Evolutionary conservation across 306 rosid genomes (phyloP), one percentile per base, ranked within the genome.

Genomic region (Pachyrhizus erosus): DNA sequence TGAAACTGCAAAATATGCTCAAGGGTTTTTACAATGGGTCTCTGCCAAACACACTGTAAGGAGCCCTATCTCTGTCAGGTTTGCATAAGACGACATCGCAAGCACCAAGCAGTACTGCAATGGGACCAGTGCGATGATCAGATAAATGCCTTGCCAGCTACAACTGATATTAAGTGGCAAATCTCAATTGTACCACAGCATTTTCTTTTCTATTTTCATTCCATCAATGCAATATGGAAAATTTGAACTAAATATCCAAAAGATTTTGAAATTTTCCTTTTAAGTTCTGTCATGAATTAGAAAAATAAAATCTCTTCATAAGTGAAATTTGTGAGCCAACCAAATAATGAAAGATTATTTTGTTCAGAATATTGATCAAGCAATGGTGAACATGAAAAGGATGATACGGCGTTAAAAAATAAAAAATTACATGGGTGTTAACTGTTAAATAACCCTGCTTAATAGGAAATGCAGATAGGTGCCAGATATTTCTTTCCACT

Each of bases 21-120:
- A 87, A 85, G 94, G 94, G 33, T 84, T 71, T 84, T 81, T 92
- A 23, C 78, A 79, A 66, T 89, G 94, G 94, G 76, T 73, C 51
- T 89, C 93, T 70, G 58, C 66, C 42, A 84, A 86, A 66, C 74
- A 86, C 70, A 39, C 26, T 17, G 93, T 91, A 46, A 81, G 84
- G 82, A 92, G 93, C 64, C 92, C 89, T 14, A 83, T 92, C 64
- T 87, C 86, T 31, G 82, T 87, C 31, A 73, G 70, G 27, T 81
- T 87, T 70, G 79, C 37, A 68, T 92, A 73, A 75, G 65, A 58
- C 43, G 46, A n/a, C 37, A 85, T 77, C 31, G 75, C 72, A 64
- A 39, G 66, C 64, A 84, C 48, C 82, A 79, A 73, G 62, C 75
- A 76, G 57, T 29, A 64, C 78, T 40, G 82, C 76, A 45, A 70